Conservation (phyloP, 1,284 basidiomycete species). For the Tilletia setariae region DNA sequence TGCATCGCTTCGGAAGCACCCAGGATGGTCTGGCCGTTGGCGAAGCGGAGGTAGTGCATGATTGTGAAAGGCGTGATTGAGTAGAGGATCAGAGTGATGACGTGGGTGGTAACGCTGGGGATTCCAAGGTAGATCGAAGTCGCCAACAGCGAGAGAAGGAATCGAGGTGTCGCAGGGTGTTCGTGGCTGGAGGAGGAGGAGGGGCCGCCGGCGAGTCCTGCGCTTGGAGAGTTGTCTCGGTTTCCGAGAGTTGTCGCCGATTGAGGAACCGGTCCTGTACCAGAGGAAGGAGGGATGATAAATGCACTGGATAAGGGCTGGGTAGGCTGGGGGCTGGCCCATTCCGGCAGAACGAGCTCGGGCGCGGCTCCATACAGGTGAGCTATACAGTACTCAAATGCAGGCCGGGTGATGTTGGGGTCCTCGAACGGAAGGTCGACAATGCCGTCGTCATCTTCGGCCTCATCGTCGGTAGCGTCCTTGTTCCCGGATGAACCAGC, state of each 20-base stretch:
- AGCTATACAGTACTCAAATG: constrained; percentile 48
- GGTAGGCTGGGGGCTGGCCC: constrained; percentile 32
- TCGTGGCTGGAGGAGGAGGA: background rate
- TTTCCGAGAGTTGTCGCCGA: background rate
- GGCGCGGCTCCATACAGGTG: constrained; percentile 43
- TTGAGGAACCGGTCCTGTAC: background rate
- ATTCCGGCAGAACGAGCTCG: constrained; percentile 38
- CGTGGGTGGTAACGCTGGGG: constrained; percentile 71
- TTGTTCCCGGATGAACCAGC: background rate
- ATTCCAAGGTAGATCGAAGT: constrained; percentile 82
- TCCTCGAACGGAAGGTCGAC: constrained; percentile 42
- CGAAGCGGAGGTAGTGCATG: constrained; percentile 74
- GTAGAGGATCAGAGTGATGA: constrained; percentile 68
- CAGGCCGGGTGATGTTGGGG: constrained; percentile 44
- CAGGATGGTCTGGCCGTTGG: constrained; percentile 71
- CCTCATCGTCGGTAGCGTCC: background rate
- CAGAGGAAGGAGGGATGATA: background rate
- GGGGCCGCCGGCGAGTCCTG: background rate
- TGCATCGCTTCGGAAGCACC: constrained; percentile 54
- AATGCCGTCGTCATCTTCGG: constrained; percentile 20
- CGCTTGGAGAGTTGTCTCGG: background rate
- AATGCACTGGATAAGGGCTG: constrained; percentile 28
- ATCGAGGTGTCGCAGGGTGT: constrained; percentile 73
- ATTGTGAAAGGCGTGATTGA: constrained; percentile 78
- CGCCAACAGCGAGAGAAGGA: constrained; percentile 79